phyloP scores from a whole-genome alignment of 768 basidiomycete species.

The Mycena galopus region DNA sequence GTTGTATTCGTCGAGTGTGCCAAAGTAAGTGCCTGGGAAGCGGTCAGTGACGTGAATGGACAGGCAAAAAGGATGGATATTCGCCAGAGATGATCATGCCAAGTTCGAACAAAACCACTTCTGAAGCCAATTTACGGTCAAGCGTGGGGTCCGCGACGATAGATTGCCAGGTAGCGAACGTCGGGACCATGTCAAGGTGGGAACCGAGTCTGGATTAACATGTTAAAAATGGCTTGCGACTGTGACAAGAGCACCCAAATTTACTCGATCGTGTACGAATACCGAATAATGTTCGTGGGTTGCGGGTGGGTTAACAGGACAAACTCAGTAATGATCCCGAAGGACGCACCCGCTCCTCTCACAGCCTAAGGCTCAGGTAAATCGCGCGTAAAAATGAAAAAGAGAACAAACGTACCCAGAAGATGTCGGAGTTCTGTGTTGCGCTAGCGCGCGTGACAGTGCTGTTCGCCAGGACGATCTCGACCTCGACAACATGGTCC shows the following conservation, averaged over 20 bases:
- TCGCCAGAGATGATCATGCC: constrained; percentile 35
- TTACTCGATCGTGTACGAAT: constrained; percentile 29
- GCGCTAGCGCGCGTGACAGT: constrained; percentile 37
- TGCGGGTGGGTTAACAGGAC: constrained; percentile 42
- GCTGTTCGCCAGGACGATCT: constrained; percentile 42
- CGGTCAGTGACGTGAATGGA: background rate
- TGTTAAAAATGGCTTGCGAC: background rate
- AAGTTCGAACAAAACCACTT: constrained; percentile 29
- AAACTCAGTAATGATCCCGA: constrained; percentile 46
- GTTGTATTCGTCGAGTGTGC: constrained; percentile 33
- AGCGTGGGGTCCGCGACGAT: constrained; percentile 34
- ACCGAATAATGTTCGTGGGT: constrained; percentile 34
- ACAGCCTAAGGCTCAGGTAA: no score
- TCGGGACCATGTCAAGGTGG: constrained; percentile 16
- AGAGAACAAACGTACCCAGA: constrained; percentile 32
- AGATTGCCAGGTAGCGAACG: constrained; percentile 30
- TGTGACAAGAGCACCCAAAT: background rate
- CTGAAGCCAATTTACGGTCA: constrained; percentile 32
- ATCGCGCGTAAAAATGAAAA: background rate
- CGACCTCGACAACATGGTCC: constrained; percentile 43
- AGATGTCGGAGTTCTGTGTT: constrained; percentile 40
- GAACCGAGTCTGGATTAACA: constrained; percentile 15
- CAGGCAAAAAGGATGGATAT: background rate
- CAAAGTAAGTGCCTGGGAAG: constrained; percentile 28
- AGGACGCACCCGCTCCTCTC: constrained; percentile 46